A percentile compares a stretch with the other conserved stretches of the same genome.
Conservation (phyloP, 345 rosid species). For the Brassica rapa region DNA sequence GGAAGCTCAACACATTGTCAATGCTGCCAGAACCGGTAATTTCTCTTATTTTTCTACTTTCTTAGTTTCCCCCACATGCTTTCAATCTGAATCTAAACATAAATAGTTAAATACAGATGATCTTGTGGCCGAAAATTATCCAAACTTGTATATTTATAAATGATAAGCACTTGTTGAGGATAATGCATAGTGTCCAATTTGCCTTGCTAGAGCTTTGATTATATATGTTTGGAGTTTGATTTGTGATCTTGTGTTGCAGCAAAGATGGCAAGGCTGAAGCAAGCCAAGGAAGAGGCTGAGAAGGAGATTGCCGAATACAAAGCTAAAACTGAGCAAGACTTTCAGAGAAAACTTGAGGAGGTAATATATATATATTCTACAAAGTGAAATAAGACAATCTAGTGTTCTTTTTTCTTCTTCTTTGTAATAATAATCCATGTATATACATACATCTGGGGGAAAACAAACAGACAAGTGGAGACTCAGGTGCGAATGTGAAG, state of each 20-base stretch:
- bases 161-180: neutral
- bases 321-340: conserved; percentile 74
- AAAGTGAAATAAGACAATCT: neutral
- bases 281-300: conserved; percentile 97
- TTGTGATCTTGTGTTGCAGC: conserved; percentile 41
- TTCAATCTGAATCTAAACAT: neutral
- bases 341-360: conserved; percentile 81
- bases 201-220: neutral
- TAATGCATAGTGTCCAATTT: neutral
- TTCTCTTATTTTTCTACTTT: neutral
- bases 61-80: neutral
- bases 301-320: conserved; percentile 73
- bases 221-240: neutral
- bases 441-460: neutral
- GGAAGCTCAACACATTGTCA: conserved; percentile 89
- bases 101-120: no score
- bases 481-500: conserved; percentile 94
- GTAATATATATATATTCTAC: conserved; percentile 13
- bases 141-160: no score
- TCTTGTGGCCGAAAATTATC: no score
- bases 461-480: conserved; percentile 85
- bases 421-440: no score
- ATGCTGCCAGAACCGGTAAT: conserved; percentile 64
- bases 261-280: conserved; percentile 79
- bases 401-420: neutral